These are phyloP conservation scores for Coleophoma crateriformis DNA, from an alignment of 2,329 filamentous ascomycete genomes.

Conservation along the genomic window DNA sequence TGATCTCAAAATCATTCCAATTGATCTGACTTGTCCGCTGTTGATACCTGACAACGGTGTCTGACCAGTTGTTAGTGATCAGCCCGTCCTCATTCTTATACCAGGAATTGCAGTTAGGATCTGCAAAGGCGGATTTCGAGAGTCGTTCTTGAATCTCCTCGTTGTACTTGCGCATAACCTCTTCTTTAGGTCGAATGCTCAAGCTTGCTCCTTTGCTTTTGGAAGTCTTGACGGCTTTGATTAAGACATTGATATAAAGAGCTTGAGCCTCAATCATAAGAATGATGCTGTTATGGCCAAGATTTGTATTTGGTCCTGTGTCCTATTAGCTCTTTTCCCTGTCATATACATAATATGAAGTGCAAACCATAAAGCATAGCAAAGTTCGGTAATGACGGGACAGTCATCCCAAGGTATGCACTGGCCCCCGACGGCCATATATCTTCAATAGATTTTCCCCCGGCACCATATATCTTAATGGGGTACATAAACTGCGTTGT, in stretches of 20 bases:
- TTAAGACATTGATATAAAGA: slow-evolving; percentile 45
- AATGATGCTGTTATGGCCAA: slow-evolving; percentile 50
- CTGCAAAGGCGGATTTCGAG: slow-evolving; percentile 40
- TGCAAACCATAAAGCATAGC: slow-evolving; percentile 46
- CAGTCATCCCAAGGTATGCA: slow-evolving; percentile 44
- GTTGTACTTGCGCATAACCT: slow-evolving; percentile 37
- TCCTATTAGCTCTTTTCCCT: neutral
- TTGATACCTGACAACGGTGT: slow-evolving; percentile 51
- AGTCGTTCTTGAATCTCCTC: slow-evolving; percentile 37
- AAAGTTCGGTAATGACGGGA: slow-evolving; percentile 48
- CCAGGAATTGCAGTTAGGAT: slow-evolving; percentile 48
- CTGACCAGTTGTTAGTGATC: slow-evolving; percentile 52
- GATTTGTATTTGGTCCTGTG: slow-evolving; percentile 37
- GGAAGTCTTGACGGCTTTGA: slow-evolving; percentile 41
- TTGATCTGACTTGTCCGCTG: slow-evolving; percentile 34
- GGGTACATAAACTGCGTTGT: slow-evolving; percentile 54
- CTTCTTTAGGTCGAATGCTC: slow-evolving; percentile 36
- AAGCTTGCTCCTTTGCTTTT: slow-evolving; percentile 33
- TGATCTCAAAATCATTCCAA: slow-evolving; percentile 38
- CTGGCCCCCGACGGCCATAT: slow-evolving; percentile 48
- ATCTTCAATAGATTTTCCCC: slow-evolving; percentile 35
- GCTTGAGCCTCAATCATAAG: slow-evolving; percentile 57
- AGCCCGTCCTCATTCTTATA: slow-evolving; percentile 48
- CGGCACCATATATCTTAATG: slow-evolving; percentile 42
- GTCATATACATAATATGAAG: slow-evolving; percentile 28